phyloP scores from a whole-genome alignment of 2,329 filamentous ascomycete genomes.

The Aureobasidium leucospermi region DNA sequence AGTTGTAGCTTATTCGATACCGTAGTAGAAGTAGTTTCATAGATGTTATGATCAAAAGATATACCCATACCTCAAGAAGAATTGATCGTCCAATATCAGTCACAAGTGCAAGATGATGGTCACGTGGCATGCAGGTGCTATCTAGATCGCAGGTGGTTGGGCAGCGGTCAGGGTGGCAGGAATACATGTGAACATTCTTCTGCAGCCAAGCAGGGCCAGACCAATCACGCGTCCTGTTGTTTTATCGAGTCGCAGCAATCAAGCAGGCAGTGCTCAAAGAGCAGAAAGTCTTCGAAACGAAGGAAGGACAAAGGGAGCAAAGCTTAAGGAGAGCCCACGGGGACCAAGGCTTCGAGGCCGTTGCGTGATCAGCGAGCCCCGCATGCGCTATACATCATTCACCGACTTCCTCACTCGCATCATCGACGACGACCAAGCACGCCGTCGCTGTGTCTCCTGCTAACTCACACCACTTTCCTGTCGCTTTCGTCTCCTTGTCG shows the following conservation, averaged over 20 bases:
- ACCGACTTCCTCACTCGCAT: constrained; percentile 1
- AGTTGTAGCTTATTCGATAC: constrained; percentile 10
- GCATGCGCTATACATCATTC: neutral
- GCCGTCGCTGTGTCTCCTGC: neutral
- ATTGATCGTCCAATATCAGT: neutral
- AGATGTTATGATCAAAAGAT: constrained; percentile 11
- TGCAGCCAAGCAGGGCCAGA: constrained; percentile 1
- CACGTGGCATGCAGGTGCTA: neutral
- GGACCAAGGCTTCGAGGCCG: neutral
- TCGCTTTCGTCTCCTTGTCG: neutral
- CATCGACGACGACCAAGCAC: neutral
- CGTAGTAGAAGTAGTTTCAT: constrained; percentile 9
- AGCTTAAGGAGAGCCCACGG: constrained; percentile 1
- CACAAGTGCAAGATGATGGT: neutral
- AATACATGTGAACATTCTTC: neutral
- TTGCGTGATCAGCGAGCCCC: neutral
- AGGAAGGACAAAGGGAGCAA: neutral
- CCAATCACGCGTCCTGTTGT: neutral
- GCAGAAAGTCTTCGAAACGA: neutral
- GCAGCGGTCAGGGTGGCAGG: neutral
- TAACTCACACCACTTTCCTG: neutral
- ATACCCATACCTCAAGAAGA: neutral
- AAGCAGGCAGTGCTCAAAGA: neutral
- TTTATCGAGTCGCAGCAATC: neutral
- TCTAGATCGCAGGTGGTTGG: constrained; percentile 1